Conservation (phyloP, 1,284 basidiomycete genomes). For the Exobasidium rhododendri region DNA sequence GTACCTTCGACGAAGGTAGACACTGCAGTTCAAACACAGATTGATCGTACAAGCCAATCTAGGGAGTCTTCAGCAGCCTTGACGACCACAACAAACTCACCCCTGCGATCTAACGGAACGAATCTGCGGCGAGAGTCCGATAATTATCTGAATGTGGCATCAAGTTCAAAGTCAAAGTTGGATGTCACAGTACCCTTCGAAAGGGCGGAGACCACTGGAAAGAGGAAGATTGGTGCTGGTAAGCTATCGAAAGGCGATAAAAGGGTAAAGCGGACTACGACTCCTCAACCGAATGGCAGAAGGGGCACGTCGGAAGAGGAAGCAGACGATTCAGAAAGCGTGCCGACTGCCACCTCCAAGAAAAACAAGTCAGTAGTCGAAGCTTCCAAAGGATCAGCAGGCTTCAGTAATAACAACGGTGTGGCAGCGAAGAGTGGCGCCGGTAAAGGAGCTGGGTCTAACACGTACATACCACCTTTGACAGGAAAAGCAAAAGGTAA, state of each 20-base stretch:
- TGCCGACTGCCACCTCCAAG: neutral
- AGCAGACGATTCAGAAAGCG: neutral
- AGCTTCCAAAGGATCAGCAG: neutral
- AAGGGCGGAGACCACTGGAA: neutral
- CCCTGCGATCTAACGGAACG: neutral
- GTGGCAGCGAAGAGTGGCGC: neutral
- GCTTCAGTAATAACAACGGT: conserved; percentile 1
- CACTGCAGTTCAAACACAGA: conserved; percentile 11
- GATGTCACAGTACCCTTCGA: conserved; percentile 16
- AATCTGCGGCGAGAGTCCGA: neutral
- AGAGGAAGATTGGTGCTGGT: neutral
- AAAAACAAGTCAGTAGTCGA: neutral
- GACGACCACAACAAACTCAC: neutral
- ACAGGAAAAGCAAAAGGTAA: conserved; percentile 17
- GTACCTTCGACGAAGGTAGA: conserved; percentile 3
- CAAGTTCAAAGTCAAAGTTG: conserved; percentile 39
- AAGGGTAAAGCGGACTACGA: neutral
- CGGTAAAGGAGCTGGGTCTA: neutral
- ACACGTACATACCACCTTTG: conserved; percentile 5
- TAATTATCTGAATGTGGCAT: conserved; percentile 26
- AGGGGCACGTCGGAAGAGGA: neutral
- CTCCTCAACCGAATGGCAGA: neutral
- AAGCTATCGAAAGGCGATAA: neutral
- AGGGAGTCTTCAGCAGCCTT: conserved; percentile 2
- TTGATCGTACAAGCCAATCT: neutral